A percentile compares a stretch with the other conserved stretches of the same genome.
phyloP scores from a whole-genome alignment of 768 basidiomycete species.

The Leccinum disarticulatum region DNA sequence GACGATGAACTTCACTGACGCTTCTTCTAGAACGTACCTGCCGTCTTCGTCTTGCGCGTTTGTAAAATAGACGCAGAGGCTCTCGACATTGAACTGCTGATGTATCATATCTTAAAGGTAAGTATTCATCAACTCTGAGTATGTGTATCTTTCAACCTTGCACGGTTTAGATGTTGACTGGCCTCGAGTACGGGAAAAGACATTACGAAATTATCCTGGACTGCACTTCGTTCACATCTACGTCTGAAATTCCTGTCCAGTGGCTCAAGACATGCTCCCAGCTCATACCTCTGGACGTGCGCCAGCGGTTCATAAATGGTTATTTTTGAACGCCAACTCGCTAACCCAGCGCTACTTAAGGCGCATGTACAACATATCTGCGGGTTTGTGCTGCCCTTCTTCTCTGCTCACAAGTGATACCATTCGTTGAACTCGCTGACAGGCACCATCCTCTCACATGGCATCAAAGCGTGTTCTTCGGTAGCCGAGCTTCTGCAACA shows the following conservation, averaged over 20 bases:
- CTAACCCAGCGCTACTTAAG: slow-evolving; percentile 73
- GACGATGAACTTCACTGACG: slow-evolving; percentile 1
- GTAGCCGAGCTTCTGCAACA: slow-evolving; percentile 58
- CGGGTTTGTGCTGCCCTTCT: slow-evolving; percentile 35
- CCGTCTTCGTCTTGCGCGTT: slow-evolving; percentile 63
- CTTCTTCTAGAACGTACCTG: slow-evolving; percentile 36
- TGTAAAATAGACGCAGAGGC: slow-evolving; percentile 77
- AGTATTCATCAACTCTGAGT: slow-evolving; percentile 9
- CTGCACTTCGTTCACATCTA: slow-evolving; percentile 73
- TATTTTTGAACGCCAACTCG: slow-evolving; percentile 76
- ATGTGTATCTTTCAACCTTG: background rate
- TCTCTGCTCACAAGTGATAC: background rate
- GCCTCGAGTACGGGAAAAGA: slow-evolving; percentile 46
- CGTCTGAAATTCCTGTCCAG: slow-evolving; percentile 76
- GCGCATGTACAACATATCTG: slow-evolving; percentile 69
- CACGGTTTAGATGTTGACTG: slow-evolving; percentile 49
- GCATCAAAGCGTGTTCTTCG: slow-evolving; percentile 62
- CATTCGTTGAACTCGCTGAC: background rate
- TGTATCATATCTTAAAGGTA: slow-evolving; percentile 79
- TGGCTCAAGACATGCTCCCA: slow-evolving; percentile 81
- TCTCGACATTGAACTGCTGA: slow-evolving; percentile 73
- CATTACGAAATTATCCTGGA: slow-evolving; percentile 76
- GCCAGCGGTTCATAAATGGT: slow-evolving; percentile 55
- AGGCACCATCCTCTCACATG: slow-evolving; percentile 54
- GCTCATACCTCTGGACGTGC: slow-evolving; percentile 69